Evolutionary conservation across 495 filamentous ascomycete genomes (phyloP).

Genomic region (Pseudevernia furfuracea): DNA sequence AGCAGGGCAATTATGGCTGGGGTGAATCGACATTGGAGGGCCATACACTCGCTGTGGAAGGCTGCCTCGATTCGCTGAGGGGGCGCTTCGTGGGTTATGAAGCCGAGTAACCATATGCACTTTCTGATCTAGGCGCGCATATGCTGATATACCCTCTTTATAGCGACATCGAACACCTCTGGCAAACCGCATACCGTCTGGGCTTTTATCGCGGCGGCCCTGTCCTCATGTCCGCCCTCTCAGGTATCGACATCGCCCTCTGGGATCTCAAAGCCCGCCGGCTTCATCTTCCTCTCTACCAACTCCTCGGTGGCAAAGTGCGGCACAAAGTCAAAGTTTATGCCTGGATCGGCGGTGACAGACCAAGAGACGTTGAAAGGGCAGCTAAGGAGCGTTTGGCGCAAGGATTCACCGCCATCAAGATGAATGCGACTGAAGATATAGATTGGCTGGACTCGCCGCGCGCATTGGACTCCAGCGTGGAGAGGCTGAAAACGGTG

Average conservation of each 20-base stretch:
- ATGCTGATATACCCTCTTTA: slow-evolving; percentile 19
- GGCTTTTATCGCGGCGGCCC: slow-evolving; percentile 78
- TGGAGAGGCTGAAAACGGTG: slow-evolving; percentile 61
- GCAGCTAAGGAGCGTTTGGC: slow-evolving; percentile 58
- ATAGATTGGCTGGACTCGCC: slow-evolving; percentile 75
- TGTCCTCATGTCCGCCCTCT: slow-evolving; percentile 73
- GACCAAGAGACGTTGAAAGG: slow-evolving; percentile 60
- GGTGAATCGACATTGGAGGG: slow-evolving; percentile 72
- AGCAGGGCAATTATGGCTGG: slow-evolving; percentile 60
- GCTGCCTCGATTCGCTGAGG: slow-evolving; percentile 60
- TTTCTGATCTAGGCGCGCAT: neutral
- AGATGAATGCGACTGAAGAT: slow-evolving; percentile 80
- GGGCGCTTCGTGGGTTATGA: slow-evolving; percentile 59
- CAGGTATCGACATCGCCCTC: slow-evolving; percentile 74
- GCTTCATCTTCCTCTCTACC: slow-evolving; percentile 63
- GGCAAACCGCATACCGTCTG: slow-evolving; percentile 63
- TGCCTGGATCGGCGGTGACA: slow-evolving; percentile 80
- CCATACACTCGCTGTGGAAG: slow-evolving; percentile 68
- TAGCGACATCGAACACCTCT: slow-evolving; percentile 75
- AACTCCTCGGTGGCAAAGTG: slow-evolving; percentile 70
- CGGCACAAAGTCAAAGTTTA: slow-evolving; percentile 69
- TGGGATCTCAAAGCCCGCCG: slow-evolving; percentile 66
- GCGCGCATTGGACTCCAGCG: slow-evolving; percentile 50
- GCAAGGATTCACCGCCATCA: slow-evolving; percentile 66
- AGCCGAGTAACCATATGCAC: slow-evolving; percentile 50